Conservation (phyloP, 2,329 filamentous ascomycete species). For the Cladosporium velox region DNA sequence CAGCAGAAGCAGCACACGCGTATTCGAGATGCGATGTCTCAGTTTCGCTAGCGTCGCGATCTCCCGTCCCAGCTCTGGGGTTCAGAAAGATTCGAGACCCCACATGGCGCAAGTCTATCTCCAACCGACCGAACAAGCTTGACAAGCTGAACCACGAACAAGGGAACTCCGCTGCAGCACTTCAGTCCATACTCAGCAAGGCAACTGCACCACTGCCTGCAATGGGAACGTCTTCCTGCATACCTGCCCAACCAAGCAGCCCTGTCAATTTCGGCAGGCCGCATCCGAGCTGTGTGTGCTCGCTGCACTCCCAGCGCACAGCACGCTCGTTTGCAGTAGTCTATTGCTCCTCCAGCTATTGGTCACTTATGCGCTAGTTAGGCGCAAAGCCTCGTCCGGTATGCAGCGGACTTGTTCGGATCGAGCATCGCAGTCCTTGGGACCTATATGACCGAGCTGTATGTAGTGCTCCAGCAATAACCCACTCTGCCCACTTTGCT, state of each 20-base stretch:
- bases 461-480: slow-evolving; percentile 8
- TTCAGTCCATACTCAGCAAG: background rate
- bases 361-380: slow-evolving; percentile 14
- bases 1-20: background rate
- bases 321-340: slow-evolving; percentile 7
- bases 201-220: background rate
- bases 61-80: slow-evolving; percentile 12
- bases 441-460: slow-evolving; percentile 16
- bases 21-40: background rate
- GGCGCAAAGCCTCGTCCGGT: slow-evolving; percentile 11
- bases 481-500: background rate
- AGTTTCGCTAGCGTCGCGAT: slow-evolving; percentile 8
- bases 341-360: slow-evolving; percentile 17
- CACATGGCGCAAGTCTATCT: background rate
- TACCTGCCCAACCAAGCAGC: background rate
- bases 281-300: slow-evolving; percentile 4
- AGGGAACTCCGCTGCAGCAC: background rate
- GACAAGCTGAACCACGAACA: background rate
- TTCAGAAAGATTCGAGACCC: slow-evolving; percentile 10
- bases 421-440: background rate
- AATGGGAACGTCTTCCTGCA: background rate
- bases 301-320: slow-evolving; percentile 9
- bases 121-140: background rate
- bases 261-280: background rate
- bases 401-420: slow-evolving; percentile 18